A percentile compares a stretch with the other conserved stretches of the same genome.
Evolutionary conservation across 192 early-diverging fungal species (phyloP).

Genomic region (Gonapodya sp.): DNA sequence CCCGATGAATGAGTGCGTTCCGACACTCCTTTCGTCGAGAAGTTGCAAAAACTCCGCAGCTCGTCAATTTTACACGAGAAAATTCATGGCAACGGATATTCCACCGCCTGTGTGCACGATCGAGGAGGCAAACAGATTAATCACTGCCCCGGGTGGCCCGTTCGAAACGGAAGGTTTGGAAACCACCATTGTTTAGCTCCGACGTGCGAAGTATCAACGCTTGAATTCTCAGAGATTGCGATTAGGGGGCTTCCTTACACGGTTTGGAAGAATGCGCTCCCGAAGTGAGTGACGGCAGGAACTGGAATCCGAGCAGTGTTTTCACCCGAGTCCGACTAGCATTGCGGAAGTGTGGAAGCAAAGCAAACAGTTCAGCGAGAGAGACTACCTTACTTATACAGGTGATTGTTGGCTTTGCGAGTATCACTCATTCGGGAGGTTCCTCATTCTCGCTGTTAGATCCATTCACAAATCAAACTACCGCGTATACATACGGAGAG

Average conservation of each 20-base stretch:
- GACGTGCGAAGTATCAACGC: neutral
- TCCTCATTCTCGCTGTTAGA: too few species aligned
- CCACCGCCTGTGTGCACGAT: neutral
- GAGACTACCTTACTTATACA: conserved; percentile 9
- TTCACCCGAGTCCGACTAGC: too few species aligned
- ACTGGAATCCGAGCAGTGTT: too few species aligned
- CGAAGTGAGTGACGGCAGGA: too few species aligned
- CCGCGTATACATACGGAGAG: neutral
- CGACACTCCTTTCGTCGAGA: too few species aligned
- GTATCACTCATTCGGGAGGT: too few species aligned
- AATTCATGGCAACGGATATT: too few species aligned
- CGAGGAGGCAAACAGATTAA: neutral
- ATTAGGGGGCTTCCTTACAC: neutral
- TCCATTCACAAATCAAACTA: neutral
- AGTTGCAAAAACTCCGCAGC: too few species aligned
- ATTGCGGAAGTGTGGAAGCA: neutral
- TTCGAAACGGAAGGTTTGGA: neutral
- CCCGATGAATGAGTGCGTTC: too few species aligned
- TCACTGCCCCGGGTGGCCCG: neutral
- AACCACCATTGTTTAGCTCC: neutral
- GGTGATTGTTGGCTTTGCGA: too few species aligned
- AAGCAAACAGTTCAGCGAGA: neutral
- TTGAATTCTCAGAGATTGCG: neutral
- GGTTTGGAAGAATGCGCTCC: conserved; percentile 10
- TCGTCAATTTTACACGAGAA: too few species aligned